These are phyloP conservation scores for Borovskyia barvae DNA, from an alignment of 208 protist genomes.

Conservation along the genomic window DNA sequence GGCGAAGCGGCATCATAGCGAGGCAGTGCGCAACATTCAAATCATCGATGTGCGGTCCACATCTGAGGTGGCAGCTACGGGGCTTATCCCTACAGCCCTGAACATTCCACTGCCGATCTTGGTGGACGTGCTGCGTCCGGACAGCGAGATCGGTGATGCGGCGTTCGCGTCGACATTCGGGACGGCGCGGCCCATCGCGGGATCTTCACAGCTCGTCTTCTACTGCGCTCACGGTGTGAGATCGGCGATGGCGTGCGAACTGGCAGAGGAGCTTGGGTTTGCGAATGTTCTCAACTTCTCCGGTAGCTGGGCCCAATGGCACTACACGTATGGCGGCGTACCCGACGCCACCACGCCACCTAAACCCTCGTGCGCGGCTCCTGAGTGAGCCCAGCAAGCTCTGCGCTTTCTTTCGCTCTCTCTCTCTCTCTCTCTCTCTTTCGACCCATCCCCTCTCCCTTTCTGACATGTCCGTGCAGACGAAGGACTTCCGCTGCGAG, in stretches of 20 bases:
- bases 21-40: slow-evolving; percentile 28
- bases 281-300: slow-evolving; percentile 44
- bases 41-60: slow-evolving; percentile 79
- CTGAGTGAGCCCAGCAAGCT: background rate
- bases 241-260: slow-evolving; percentile 59
- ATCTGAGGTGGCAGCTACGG: slow-evolving; percentile 56
- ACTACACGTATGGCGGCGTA: slow-evolving; percentile 20
- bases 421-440: background rate
- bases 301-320: slow-evolving; percentile 72
- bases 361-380: background rate
- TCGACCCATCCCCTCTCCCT: background rate
- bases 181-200: slow-evolving; percentile 32
- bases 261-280: slow-evolving; percentile 64
- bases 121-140: slow-evolving; percentile 28
- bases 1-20: slow-evolving; percentile 32
- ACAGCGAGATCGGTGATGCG: slow-evolving; percentile 36
- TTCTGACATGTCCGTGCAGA: too few relatives aligned
- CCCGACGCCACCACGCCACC: background rate
- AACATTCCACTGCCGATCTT: slow-evolving; percentile 69
- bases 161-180: slow-evolving; percentile 57
- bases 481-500: too few relatives aligned
- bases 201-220: slow-evolving; percentile 55
- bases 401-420: background rate
- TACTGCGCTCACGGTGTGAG: slow-evolving; percentile 76
- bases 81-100: slow-evolving; percentile 67